Base-by-base conservation (phyloP, 352 stramenopile genomes). In the Phytopythium sindhum region DNA sequence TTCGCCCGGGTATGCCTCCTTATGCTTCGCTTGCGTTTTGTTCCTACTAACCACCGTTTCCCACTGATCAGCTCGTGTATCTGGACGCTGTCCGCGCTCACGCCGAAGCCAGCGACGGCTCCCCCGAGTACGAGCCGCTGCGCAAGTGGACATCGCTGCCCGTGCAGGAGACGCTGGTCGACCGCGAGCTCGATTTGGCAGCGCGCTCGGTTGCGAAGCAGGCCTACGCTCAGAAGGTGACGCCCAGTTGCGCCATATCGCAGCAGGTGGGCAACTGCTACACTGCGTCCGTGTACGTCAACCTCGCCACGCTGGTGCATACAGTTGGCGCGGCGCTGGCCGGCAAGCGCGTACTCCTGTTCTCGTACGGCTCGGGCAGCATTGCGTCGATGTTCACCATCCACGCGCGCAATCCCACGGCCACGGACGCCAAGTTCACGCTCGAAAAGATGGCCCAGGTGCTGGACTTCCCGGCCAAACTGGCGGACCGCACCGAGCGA, bases 311-410 rank as follows among this genome's bases (percentile, higher is more conserved):
- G 41, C 77, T 99, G 8, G 82, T 99, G 35, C 75, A 77, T 58
- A 59, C 70, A 39, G 80, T 68, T 65, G 79, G 60, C 28, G 71
- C 57, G 28, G 78, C 68, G 17, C 70, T 98, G 14, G 47, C 68
- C 23, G 84, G 76, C 42, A 93, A 98, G 70, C 80, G 77, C 15
- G 79, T 97, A 15, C 72, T 97, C 23, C 74, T 99, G 11, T 99
- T 99, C 74, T 98, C 93, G 44, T 99, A 99, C 77, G 97, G 97
- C 41, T 98, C 93, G 10, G 97, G 97, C 39, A 94, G 95, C 35
- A 78, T 99, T 51, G 96, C 96, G 31, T 97, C 94, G 45, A 99
- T 99, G 95, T 99, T 98, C 73, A 74, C 80, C 33, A 71, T 98
- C 45, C 74, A 75, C 8, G 73, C 60, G 4, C 73, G 75, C 6